A percentile compares a stretch with the other conserved stretches of the same genome.
Conservation (phyloP, 371 early-diverging fungal species). For the Phascolomyces articulosus region DNA sequence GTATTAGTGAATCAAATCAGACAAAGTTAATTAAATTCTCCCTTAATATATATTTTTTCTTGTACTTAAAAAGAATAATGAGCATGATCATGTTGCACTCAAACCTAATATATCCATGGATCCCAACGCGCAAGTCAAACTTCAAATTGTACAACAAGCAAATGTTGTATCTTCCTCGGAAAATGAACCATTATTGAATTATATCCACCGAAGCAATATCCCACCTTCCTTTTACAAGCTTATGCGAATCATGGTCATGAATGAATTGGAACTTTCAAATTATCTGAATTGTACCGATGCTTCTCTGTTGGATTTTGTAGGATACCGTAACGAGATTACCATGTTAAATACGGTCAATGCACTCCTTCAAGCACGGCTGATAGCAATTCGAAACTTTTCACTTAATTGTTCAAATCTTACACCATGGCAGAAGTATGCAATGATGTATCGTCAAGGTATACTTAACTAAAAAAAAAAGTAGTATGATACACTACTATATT, state of each 20-base stretch:
- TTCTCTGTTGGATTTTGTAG: slow-evolving; percentile 39
- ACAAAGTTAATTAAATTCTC: too few species aligned
- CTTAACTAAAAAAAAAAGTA: slow-evolving; percentile 2
- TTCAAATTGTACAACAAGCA: slow-evolving; percentile 40
- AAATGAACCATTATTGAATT: slow-evolving; percentile 38
- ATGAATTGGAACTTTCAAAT: slow-evolving; percentile 37
- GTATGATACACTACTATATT: not conserved
- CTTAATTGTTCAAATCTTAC: slow-evolving; percentile 14
- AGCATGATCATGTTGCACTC: slow-evolving; percentile 50
- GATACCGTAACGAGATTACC: slow-evolving; percentile 56
- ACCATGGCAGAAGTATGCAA: slow-evolving; percentile 44
- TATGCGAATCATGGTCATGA: slow-evolving; percentile 71
- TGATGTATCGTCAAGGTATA: slow-evolving; percentile 56
- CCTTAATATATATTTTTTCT: not conserved
- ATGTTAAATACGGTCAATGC: slow-evolving; percentile 42
- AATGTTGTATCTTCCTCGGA: slow-evolving; percentile 33
- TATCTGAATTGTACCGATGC: slow-evolving; percentile 25
- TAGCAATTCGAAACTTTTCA: slow-evolving; percentile 23
- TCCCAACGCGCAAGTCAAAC: slow-evolving; percentile 50
- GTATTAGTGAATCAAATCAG: too few species aligned
- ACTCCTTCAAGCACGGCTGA: slow-evolving; percentile 34
- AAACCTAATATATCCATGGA: slow-evolving; percentile 65
- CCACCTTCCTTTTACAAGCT: slow-evolving; percentile 48
- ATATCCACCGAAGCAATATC: slow-evolving; percentile 45
- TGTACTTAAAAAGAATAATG: slow-evolving; percentile 36